A percentile compares a stretch with the other conserved stretches of the same genome.
phyloP scores from a whole-genome alignment of 2,329 filamentous ascomycete genomes.

The Trichoderma koningii region DNA sequence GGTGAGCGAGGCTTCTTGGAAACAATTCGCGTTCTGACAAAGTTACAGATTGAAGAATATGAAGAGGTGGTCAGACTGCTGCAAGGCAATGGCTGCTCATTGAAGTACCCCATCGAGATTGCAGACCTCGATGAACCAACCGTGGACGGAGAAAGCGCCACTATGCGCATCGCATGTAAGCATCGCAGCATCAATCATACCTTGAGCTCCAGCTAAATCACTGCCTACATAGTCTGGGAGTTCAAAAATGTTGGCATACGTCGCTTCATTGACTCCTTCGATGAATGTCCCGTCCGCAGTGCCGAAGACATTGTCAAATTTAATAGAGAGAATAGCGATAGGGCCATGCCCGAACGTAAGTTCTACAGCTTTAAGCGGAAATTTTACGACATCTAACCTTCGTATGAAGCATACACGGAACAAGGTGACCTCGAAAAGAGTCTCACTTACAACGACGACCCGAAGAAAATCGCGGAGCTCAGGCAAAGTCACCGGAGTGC shows the following conservation, averaged over 20 bases:
- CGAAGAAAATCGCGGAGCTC: conserved; percentile 5
- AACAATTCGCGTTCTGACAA: neutral
- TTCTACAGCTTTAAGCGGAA: neutral
- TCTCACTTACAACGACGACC: conserved; percentile 24
- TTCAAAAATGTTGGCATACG: conserved; percentile 32
- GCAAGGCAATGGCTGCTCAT: neutral
- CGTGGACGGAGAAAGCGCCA: neutral
- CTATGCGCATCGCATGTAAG: conserved; percentile 16
- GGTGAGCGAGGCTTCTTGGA: neutral
- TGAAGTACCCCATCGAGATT: neutral
- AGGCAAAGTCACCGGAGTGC: neutral
- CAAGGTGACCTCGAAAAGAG: conserved; percentile 30
- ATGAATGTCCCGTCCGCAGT: conserved; percentile 25
- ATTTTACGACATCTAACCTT: neutral
- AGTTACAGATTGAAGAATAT: conserved; percentile 8
- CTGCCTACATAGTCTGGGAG: conserved; percentile 30
- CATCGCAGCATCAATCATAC: neutral
- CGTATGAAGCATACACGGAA: conserved; percentile 25
- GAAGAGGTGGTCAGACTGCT: neutral
- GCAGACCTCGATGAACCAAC: neutral
- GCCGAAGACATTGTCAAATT: conserved; percentile 28
- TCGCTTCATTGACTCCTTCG: conserved; percentile 29
- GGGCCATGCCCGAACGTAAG: conserved; percentile 29
- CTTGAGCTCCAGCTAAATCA: neutral
- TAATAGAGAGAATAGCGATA: conserved; percentile 30